A percentile compares a stretch with the other conserved stretches of the same genome.
phyloP scores from a whole-genome alignment of 306 rosid species.

The Begonia masoniana region DNA sequence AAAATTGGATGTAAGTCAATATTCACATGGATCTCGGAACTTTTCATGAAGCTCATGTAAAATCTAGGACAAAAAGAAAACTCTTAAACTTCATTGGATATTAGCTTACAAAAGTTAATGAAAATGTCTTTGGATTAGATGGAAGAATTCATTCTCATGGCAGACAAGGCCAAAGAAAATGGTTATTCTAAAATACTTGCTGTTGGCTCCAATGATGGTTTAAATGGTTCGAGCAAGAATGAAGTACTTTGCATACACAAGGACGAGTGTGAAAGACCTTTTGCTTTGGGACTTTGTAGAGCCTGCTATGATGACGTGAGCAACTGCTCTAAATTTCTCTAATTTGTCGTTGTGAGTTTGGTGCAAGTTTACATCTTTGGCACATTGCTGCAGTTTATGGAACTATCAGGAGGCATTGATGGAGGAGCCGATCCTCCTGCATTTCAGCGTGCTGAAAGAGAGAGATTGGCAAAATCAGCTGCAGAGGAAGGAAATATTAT shows the following conservation, averaged over 20 bases:
- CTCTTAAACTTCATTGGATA: no score
- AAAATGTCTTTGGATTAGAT: slow-evolving; percentile 10
- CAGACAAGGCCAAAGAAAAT: slow-evolving; percentile 10
- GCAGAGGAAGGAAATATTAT: slow-evolving; percentile 19
- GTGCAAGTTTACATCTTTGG: background rate
- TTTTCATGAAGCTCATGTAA: no score
- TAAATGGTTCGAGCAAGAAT: background rate
- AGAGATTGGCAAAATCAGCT: slow-evolving; percentile 28
- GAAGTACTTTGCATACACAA: slow-evolving; percentile 49
- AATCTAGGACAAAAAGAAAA: no score
- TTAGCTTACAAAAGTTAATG: background rate
- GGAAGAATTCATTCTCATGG: slow-evolving; percentile 15
- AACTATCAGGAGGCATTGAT: slow-evolving; percentile 71
- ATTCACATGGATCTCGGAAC: no score
- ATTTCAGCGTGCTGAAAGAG: slow-evolving; percentile 76
- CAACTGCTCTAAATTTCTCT: slow-evolving; percentile 5
- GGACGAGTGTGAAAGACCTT: slow-evolving; percentile 32
- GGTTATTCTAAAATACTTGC: background rate
- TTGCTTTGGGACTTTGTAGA: slow-evolving; percentile 73
- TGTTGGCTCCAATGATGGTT: slow-evolving; percentile 6
- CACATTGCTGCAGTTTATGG: slow-evolving; percentile 38
- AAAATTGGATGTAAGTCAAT: no score
- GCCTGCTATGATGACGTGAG: slow-evolving; percentile 65
- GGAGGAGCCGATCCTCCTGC: slow-evolving; percentile 96
- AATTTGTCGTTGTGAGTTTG: background rate